Base-by-base conservation (phyloP, 495 filamentous ascomycete species). In the Parachaetomium inaequale region DNA sequence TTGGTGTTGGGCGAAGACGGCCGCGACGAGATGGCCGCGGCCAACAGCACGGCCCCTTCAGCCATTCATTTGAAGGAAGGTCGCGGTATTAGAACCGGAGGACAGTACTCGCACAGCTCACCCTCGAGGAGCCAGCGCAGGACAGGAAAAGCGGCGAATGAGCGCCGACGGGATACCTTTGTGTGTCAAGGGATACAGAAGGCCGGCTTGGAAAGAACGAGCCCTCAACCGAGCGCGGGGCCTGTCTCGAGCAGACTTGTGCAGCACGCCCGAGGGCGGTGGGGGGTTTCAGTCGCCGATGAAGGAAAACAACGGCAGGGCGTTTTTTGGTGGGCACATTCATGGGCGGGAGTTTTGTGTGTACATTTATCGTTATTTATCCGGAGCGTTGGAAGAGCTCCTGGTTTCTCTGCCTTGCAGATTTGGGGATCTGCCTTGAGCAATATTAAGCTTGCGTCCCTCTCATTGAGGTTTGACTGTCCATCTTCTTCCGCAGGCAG, bases 351-450 rank as follows among this genome's bases (percentile, higher is more conserved):
- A 49, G 8, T 46, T 40, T 56, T 19, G 21, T 45, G 19, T 55
- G 50, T 61, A 55, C 15, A 54, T 53, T 17, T 19, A 45, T 54
- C 14, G 23, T 54, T 21, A 31, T 51, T 23, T 52, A 2, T 55
- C n/a, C 40, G 15, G 31, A 25, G 50, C 47, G 31, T 36, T 54
- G 50, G 50, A 54, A 45, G 40, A 53, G 59, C 28, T 54, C 50
- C 23, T 55, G 59, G 40, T 6, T 1, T 25, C 25, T 60, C 28
- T 25, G 50, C 45, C 7, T 61, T 55, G 58, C 46, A 19, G 59
- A 61, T 17, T 54, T 0, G 54, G 38, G 54, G 38, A 21, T n/a
- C 19, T 29, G 14, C 23, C 25, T 31, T 29, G 0, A 29, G 54
- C 36, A 45, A 42, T 43, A 10, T n/a, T 29, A n/a, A 56, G 21